Evolutionary conservation across 2,329 filamentous ascomycete genomes (phyloP).

Genomic region (Meredithiella fracta): DNA sequence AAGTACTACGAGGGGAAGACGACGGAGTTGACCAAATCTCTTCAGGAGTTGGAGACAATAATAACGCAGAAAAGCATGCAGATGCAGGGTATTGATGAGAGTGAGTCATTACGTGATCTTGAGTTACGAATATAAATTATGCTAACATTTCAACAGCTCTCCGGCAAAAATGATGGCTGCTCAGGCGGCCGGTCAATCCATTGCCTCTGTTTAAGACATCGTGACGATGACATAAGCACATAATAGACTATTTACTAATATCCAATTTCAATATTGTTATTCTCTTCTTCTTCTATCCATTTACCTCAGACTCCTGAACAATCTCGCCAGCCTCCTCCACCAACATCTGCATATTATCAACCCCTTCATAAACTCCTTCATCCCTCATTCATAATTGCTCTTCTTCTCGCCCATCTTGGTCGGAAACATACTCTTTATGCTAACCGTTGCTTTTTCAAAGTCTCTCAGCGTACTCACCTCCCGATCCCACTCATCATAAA

Average conservation of each 20-base stretch:
- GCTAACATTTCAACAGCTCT: constrained; percentile 20
- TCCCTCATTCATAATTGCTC: neutral
- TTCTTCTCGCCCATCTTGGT: neutral
- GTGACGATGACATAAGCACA: neutral
- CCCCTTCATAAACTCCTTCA: neutral
- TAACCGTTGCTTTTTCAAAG: neutral
- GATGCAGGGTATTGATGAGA: constrained; percentile 75
- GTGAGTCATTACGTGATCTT: constrained; percentile 32
- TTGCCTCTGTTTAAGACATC: neutral
- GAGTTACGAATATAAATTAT: neutral
- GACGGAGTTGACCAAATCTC: constrained; percentile 33
- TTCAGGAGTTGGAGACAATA: constrained; percentile 41
- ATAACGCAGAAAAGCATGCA: constrained; percentile 64
- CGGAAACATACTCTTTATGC: neutral
- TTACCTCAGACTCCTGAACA: neutral
- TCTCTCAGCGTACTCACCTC: neutral
- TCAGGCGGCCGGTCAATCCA: constrained; percentile 6
- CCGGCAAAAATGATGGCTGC: constrained; percentile 24
- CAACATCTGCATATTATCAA: neutral
- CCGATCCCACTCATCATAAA: constrained; percentile 1
- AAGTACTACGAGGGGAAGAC: constrained; percentile 42
- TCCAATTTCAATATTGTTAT: neutral
- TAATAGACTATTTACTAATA: neutral
- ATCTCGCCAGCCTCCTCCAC: neutral
- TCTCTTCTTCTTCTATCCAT: too few relatives aligned